Evolutionary conservation across 2,329 filamentous ascomycete species (phyloP), one percentile per base, ranked within the genome.

Genomic region (Elsinoe fawcettii): DNA sequence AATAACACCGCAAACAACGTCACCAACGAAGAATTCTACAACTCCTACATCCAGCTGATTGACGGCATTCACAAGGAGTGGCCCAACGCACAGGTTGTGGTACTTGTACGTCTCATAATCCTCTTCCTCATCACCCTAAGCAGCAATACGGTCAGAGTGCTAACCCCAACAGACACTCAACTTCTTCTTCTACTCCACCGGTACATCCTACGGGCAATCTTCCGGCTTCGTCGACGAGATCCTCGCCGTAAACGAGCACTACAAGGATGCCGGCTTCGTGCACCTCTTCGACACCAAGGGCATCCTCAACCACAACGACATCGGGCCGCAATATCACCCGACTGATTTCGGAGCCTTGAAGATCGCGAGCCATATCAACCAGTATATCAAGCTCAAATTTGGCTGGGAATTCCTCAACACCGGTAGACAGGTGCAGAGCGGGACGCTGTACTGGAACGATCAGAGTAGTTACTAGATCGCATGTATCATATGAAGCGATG

Each of bases 281-380:
- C 77, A 82, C 63, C 81, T 82, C 62, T 84, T 85, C 69, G 80
- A 83, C 63, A 83, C 79, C 0, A 80, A 75, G 8, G 81, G 81
- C 0, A 80, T 84, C 44, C 65, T 85, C 62, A 78, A 83, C 62
- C 80, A 84, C 63, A 83, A 84, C 61, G 81, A 84, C 63, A 80
- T 83, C 59, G 76, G 73, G 1, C 80, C 81, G 5, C 73, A 75
- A 61, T 82, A 73, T 62, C 82, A 85, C 63, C 81, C 80, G 0
- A 84, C 80, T 0, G 82, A 85, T 63, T 75, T 83, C 6, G 80
- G 81, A 0, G 78, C 82, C 56, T 73, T 84, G 64, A 84, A 85
- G 66, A 67, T 84, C 6, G 81, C 81, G 2, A 82, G 78, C 63
- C 80, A 84, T 62, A 63, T 84, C 51, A 76, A 78, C 61, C 78